Evolutionary conservation across 805 yeast genomes (phyloP).

Genomic region (Cyberlindnera bimundalis): DNA sequence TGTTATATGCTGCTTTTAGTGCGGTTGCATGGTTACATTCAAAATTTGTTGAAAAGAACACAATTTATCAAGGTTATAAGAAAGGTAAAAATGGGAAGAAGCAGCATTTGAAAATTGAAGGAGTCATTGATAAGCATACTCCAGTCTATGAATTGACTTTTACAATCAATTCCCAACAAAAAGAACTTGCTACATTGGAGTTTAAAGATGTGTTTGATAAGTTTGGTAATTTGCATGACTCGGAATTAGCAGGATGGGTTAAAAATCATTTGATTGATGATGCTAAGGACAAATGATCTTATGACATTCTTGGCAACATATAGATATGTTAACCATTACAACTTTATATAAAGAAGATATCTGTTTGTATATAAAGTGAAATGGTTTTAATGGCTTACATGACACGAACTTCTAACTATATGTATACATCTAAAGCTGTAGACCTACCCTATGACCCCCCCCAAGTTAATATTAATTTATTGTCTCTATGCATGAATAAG

Average conservation of each 20-base stretch:
- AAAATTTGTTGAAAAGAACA: conserved; percentile 37
- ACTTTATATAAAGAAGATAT: too few species aligned
- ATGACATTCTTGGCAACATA: not conserved
- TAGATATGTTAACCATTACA: too few species aligned
- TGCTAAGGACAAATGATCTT: conserved; percentile 34
- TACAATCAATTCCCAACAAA: conserved; percentile 21
- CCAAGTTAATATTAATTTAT: too few species aligned
- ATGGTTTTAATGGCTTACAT: too few species aligned
- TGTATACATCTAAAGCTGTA: too few species aligned
- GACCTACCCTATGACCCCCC: too few species aligned
- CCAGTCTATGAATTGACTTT: conserved; percentile 45
- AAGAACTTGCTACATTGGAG: conserved; percentile 23
- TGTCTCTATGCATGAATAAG: not conserved
- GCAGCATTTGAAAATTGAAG: conserved; percentile 27
- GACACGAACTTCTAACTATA: too few species aligned
- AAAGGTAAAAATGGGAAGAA: conserved; percentile 18
- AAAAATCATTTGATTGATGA: conserved; percentile 32
- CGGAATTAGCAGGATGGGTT: conserved; percentile 37
- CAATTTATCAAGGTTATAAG: conserved; percentile 42
- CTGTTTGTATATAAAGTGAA: too few species aligned
- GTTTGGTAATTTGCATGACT: conserved; percentile 42
- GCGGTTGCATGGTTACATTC: conserved; percentile 36
- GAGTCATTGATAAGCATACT: conserved; percentile 36
- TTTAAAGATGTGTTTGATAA: conserved; percentile 36
- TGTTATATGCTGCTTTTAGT: conserved; percentile 39